Conservation (phyloP, 2,329 filamentous ascomycete species). For the Trichoderma breve region DNA sequence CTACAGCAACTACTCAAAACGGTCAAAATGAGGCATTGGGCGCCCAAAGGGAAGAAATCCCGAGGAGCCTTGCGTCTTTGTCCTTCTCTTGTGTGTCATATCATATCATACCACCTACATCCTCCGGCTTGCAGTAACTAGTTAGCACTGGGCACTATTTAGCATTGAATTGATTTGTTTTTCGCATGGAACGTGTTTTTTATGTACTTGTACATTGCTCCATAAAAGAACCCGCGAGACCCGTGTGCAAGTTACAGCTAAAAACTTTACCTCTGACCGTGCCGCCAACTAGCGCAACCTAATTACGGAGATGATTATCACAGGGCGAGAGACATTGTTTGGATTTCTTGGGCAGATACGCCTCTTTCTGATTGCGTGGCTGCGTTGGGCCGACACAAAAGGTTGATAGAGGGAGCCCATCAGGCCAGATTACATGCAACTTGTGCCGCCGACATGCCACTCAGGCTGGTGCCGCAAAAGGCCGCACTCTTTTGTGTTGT, state of each 20-base stretch:
- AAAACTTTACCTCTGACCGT: background rate
- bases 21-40: background rate
- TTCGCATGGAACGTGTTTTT: background rate
- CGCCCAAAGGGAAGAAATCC: background rate
- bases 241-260: background rate
- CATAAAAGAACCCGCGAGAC: background rate
- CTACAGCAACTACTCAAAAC: background rate
- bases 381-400: background rate
- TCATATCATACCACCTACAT: background rate
- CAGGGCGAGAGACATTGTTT: background rate
- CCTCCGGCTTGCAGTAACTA: background rate
- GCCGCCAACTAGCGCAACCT: background rate
- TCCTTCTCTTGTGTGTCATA: background rate
- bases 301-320: constrained; percentile 9
- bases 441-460: background rate
- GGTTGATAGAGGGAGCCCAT: background rate
- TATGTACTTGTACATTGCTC: background rate
- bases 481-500: background rate
- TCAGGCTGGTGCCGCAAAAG: background rate
- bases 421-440: background rate
- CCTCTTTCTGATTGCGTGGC: no score
- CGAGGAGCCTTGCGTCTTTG: background rate
- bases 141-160: background rate
- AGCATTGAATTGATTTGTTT: background rate
- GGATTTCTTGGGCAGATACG: background rate